Conservation (phyloP, 768 basidiomycete species). For the Phlebiopsis flavidoalba region DNA sequence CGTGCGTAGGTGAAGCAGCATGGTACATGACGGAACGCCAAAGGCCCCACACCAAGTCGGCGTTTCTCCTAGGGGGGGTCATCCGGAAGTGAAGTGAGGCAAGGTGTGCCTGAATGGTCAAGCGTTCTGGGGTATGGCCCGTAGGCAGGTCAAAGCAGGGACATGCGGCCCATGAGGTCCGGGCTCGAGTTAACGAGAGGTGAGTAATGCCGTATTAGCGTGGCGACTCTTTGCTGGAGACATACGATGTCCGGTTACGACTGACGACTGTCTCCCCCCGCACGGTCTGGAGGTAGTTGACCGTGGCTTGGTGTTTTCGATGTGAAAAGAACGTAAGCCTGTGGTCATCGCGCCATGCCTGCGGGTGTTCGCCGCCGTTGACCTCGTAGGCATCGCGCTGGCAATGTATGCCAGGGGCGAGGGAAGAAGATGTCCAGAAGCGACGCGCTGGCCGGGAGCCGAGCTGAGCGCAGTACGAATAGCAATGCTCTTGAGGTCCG, state of each 20-base stretch:
- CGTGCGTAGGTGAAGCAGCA: too few relatives aligned
- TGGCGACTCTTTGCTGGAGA: background rate
- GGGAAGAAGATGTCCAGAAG: conserved; percentile 8
- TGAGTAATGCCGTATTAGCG: background rate
- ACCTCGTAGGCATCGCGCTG: conserved; percentile 7
- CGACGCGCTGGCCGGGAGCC: conserved; percentile 4
- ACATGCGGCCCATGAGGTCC: too few relatives aligned
- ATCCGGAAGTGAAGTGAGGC: too few relatives aligned
- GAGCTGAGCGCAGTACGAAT: conserved; percentile 10
- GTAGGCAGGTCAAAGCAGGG: too few relatives aligned
- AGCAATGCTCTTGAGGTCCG: background rate
- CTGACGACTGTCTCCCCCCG: conserved; percentile 3
- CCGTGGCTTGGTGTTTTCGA: conserved; percentile 13
- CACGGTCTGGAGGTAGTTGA: conserved; percentile 8
- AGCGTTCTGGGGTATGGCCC: too few relatives aligned
- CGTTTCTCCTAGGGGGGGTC: too few relatives aligned
- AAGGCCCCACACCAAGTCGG: conserved; percentile 5
- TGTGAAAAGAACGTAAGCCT: conserved; percentile 13
- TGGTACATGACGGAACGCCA: too few relatives aligned
- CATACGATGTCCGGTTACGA: conserved; percentile 1
- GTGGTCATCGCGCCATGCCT: conserved; percentile 7
- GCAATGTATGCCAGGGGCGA: conserved; percentile 8
- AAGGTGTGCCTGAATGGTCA: too few relatives aligned
- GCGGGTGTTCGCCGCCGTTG: conserved; percentile 7
- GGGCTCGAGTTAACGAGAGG: too few relatives aligned